These are phyloP conservation scores for Toxoplasma gondii DNA, from an alignment of 169 alveolate genomes.

Conservation along the genomic window DNA sequence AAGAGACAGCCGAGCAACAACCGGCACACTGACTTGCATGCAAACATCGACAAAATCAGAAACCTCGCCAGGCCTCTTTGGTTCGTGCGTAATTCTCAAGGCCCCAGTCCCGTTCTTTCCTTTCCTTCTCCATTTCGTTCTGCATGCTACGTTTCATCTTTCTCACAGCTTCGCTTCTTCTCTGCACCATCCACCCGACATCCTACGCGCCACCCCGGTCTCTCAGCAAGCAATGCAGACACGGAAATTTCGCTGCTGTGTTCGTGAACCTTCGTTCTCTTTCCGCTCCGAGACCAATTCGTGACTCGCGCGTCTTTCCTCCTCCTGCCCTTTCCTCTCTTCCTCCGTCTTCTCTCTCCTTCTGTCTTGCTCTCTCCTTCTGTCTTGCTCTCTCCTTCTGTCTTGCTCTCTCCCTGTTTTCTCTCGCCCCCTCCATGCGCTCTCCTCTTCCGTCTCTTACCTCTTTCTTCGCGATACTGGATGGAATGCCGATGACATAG, in stretches of 20 bases:
- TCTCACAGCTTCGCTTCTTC: too few species aligned
- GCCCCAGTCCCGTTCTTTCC: neutral
- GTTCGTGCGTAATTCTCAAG: neutral
- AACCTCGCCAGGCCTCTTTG: neutral
- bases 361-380: too few species aligned
- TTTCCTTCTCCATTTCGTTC: too few species aligned
- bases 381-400: conserved; percentile 76
- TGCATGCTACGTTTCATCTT: too few species aligned
- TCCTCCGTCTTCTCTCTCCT: neutral
- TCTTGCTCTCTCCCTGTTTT: neutral
- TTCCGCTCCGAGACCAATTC: too few species aligned
- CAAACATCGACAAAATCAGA: neutral
- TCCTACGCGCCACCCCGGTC: too few species aligned
- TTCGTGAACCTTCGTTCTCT: too few species aligned
- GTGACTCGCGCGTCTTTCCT: neutral
- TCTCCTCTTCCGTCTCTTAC: conserved; percentile 63
- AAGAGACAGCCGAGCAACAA: neutral
- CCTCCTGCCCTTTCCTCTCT: neutral
- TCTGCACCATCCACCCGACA: too few species aligned
- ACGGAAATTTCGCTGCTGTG: too few species aligned
- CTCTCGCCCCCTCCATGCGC: neutral
- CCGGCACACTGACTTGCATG: neutral
- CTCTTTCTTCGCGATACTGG: conserved; percentile 84
- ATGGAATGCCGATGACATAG: conserved; percentile 89
- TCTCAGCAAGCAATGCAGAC: too few species aligned